Percentiles rank a stretch among this genome's conserved stretches.
These are phyloP conservation scores for Arabidopsis lyrata DNA, from an alignment of 441 rosid species.

Conservation along the genomic window DNA sequence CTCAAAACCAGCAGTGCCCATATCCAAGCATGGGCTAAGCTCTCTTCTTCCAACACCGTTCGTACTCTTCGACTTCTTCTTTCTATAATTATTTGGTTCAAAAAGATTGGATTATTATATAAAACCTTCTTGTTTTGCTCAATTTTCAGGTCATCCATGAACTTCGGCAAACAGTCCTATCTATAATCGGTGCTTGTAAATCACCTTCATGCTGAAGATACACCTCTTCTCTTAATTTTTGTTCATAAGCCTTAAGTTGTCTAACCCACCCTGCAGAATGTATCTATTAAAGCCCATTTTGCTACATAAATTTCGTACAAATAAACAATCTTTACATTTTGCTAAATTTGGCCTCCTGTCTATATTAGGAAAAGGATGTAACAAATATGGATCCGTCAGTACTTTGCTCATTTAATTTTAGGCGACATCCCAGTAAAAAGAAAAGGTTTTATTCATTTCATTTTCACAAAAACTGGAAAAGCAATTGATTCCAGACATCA, in stretches of 20 bases:
- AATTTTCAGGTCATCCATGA: slow-evolving; percentile 59
- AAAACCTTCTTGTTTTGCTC: not conserved
- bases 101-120: not conserved
- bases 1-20: slow-evolving; percentile 66
- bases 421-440: too few relatives aligned
- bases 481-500: slow-evolving; percentile 90
- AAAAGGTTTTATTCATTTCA: not conserved
- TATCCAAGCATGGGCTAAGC: slow-evolving; percentile 72
- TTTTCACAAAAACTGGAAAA: slow-evolving; percentile 66
- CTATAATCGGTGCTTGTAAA: slow-evolving; percentile 59
- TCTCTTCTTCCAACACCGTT: slow-evolving; percentile 60
- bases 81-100: slow-evolving; percentile 16
- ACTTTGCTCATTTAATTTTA: too few relatives aligned
- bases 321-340: not conserved
- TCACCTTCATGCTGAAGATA: slow-evolving; percentile 16
- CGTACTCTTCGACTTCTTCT: slow-evolving; percentile 16
- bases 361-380: too few relatives aligned
- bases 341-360: too few relatives aligned
- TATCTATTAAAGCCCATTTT: slow-evolving; percentile 20
- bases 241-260: slow-evolving; percentile 1
- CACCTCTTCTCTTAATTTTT: not conserved
- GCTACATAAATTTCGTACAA: not conserved
- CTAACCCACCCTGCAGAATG: slow-evolving; percentile 6
- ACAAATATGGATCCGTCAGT: too few relatives aligned
- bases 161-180: slow-evolving; percentile 64